Base-by-base conservation (phyloP, 2,329 filamentous ascomycete species). In the Didymella segeticola region DNA sequence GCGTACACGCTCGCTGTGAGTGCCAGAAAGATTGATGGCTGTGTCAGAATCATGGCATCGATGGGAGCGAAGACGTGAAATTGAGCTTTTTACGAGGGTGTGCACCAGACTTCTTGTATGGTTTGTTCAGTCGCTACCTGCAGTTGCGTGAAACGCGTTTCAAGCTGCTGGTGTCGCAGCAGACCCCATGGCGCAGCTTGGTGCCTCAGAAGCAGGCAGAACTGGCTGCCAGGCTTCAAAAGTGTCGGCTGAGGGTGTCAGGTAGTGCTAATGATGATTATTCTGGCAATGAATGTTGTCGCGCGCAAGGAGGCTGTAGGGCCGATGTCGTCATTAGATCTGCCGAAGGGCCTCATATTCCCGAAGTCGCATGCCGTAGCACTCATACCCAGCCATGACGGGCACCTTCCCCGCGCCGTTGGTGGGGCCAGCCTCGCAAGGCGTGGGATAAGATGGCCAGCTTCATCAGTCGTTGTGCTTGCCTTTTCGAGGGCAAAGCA, bases 151-250 rank as follows among this genome's bases (percentile, higher is more conserved):
- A 56, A 56, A 56, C 52, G 47, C 52, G 52, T 50, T 56, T 50
- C 52, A 50, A 17, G 46, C 51, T 46, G 39, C 37, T 54, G 27
- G n/a, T 50, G 52, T 56, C 52, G 46, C 52, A 56, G 47, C 41
- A 33, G 45, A 43, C 38, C 38, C 11, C 23, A 27, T 15, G n/a
- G 37, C 19, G 39, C 45, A 34, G 20, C 33, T 29, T 34, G 39
- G 22, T 48, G 51, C 51, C 51, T 49, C 45, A 49, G 45, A 45
- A 15, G 37, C 17, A 23, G 30, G 14, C 10, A 10, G 15, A 15
- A 22, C 22, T 49, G 37, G 23, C 14, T n/a, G 23, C 19, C 20
- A n/a, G 34, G 9, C 27, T 26, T 17, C 17, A 23, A 11, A 26
- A 23, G n/a, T 43, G 5, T 33, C 10, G 17, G 33, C 5, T 19